Evolutionary conservation across 164 flowering plant genomes (phyloP).

Genomic region (Nymphaea thermarum): DNA sequence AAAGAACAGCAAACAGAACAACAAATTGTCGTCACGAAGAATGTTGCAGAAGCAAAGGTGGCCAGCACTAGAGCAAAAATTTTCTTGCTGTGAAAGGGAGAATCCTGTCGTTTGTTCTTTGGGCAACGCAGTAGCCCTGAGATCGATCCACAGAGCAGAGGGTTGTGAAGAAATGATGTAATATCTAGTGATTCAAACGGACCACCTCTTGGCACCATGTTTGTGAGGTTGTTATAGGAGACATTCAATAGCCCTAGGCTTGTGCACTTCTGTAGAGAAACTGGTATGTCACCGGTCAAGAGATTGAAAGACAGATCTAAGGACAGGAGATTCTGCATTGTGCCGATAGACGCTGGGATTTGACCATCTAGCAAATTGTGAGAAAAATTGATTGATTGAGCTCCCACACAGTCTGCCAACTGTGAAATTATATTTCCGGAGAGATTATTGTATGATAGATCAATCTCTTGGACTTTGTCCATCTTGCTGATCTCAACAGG

Average conservation of each 20-base stretch:
- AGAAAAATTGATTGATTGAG: conserved; percentile 28
- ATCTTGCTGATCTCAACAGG: conserved; percentile 44
- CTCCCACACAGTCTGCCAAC: conserved; percentile 32
- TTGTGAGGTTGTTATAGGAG: conserved; percentile 36
- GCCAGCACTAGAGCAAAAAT: conserved; percentile 11
- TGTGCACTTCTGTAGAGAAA: conserved; percentile 17
- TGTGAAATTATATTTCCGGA: conserved; percentile 28
- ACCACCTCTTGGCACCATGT: conserved; percentile 34
- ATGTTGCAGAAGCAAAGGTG: conserved; percentile 5
- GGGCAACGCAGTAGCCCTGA: conserved; percentile 24
- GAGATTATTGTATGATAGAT: conserved; percentile 41
- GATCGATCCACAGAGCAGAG: conserved; percentile 28
- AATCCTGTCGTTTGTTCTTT: neutral
- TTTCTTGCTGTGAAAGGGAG: conserved; percentile 5
- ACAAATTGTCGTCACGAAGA: conserved; percentile 12
- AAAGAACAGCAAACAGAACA: conserved; percentile 8
- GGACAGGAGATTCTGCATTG: conserved; percentile 25
- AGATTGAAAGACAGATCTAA: conserved; percentile 38
- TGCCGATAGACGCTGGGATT: conserved; percentile 37
- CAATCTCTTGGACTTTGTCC: conserved; percentile 31
- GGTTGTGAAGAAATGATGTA: conserved; percentile 32
- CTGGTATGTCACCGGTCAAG: conserved; percentile 33
- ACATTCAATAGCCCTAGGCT: conserved; percentile 34
- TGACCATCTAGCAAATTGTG: conserved; percentile 32
- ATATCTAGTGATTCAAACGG: conserved; percentile 16